Base-by-base conservation (phyloP, 352 stramenopile species). In the Thraustochytrium sp. region DNA sequence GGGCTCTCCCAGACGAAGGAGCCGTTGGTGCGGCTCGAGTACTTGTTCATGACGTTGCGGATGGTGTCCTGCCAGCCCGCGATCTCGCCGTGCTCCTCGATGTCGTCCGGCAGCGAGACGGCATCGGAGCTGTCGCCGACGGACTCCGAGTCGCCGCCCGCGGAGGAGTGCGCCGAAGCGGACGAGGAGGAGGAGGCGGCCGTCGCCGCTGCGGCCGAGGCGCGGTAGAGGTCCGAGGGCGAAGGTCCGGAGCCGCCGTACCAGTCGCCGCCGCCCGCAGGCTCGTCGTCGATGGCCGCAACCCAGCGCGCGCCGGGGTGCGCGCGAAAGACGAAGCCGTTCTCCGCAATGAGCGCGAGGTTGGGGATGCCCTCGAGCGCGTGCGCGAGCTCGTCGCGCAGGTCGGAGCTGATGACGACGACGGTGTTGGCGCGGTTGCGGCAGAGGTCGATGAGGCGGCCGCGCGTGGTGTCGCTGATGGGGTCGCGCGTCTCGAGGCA, bases 1-100 rank as follows among this genome's bases (percentile, higher is more conserved):
- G 97, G 96, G 77, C 98, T 99, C 48, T 98, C 89, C 90, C 99
- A 97, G 44, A 99, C 97, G 87, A 99, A 99, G 56, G 96, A 99
- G 76, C 97, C 97, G 87, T 99, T 96, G 3, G 97, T 99, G 68
- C 96, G 91, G 26, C 93, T 95, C 9, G 95, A 96, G 91, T 99
- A 99, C 65, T 98, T 96, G 88, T 99, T 94, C 97, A 99, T 99
- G 54, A 99, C 95, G 36, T 92, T 5, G 16, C 37, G n/a, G 34
- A 83, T 75, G 34, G 29, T 21, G 36, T 84, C 75, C 61, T 84
- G 75, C 75, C 75, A 84, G 13, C 49, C 53, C 29, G 26, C 9
- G 23, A 80, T 51, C 68, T 80, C 68, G 5, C 11, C 26, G 36
- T 21, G 5, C 21, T 46, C 46, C 1, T 80, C 46, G n/a, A 55